Evolutionary conservation across 352 stramenopile species (phyloP).

Genomic region (Globisporangium canariense): DNA sequence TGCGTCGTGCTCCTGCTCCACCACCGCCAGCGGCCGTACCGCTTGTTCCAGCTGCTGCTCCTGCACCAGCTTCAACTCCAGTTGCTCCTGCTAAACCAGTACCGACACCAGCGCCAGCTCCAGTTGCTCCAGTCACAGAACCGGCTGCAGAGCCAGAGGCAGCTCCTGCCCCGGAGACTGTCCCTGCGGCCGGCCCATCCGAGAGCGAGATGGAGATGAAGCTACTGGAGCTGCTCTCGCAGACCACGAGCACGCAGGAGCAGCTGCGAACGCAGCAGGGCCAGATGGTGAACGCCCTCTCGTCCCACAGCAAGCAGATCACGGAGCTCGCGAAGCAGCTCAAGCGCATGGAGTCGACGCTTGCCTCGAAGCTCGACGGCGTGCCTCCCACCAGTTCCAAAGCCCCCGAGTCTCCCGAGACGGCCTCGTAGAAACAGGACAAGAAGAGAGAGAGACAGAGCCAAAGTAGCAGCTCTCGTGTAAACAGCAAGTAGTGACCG

Average conservation of each 20-base stretch:
- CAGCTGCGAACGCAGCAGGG: constrained; percentile 76
- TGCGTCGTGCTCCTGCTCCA: constrained; percentile 16
- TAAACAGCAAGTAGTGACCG: too few species aligned
- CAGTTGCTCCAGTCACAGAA: background rate
- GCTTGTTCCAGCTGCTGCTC: background rate
- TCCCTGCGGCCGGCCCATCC: constrained; percentile 1
- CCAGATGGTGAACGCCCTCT: constrained; percentile 79
- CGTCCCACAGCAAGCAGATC: constrained; percentile 76
- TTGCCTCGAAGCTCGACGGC: constrained; percentile 16
- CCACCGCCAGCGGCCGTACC: constrained; percentile 11
- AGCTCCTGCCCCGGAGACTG: background rate
- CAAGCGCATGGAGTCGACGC: constrained; percentile 69
- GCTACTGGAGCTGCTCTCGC: constrained; percentile 72
- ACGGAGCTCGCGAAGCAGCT: constrained; percentile 75
- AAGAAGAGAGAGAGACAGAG: too few species aligned
- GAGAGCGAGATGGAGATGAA: constrained; percentile 74
- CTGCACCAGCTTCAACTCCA: background rate
- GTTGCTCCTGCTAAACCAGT: background rate
- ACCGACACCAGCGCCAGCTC: background rate
- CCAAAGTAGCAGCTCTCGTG: too few species aligned
- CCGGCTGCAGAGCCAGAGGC: background rate
- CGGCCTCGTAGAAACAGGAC: background rate
- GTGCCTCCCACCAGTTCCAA: background rate
- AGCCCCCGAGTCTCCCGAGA: background rate
- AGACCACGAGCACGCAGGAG: constrained; percentile 79